phyloP scores from a whole-genome alignment of 176 grass and related monocot genomes.

The Phyllostachys edulis region DNA sequence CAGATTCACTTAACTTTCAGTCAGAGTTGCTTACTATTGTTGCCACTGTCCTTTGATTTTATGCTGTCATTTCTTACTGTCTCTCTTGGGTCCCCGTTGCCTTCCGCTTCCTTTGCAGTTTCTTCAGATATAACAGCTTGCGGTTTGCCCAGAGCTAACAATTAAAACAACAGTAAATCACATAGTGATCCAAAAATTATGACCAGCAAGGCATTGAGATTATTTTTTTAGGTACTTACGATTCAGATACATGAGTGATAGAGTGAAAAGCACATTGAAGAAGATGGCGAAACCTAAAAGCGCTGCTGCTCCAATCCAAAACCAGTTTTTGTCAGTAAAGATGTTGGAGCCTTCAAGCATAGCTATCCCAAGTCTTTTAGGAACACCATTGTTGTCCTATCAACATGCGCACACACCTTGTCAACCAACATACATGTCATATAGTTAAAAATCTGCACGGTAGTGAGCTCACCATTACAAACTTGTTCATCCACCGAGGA shows the following conservation, averaged over 20 bases:
- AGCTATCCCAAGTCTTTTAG: constrained; percentile 53
- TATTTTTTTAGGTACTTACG: constrained; percentile 54
- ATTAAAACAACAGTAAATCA: constrained; percentile 26
- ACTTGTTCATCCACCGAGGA: constrained; percentile 88
- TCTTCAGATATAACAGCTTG: constrained; percentile 99
- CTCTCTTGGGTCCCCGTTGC: constrained; percentile 36
- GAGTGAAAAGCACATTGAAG: constrained; percentile 94
- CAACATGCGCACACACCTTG: constrained; percentile 13
- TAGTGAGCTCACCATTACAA: constrained; percentile 46
- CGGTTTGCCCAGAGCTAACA: constrained; percentile 78
- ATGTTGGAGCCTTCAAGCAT: constrained; percentile 70
- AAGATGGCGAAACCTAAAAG: constrained; percentile 91
- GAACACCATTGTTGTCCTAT: constrained; percentile 54
- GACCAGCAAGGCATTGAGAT: neutral
- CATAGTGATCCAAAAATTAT: constrained; percentile 14
- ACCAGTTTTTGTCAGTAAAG: constrained; percentile 81
- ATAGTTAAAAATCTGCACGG: neutral
- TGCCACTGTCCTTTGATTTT: constrained; percentile 46
- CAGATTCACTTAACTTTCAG: neutral
- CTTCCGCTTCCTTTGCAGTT: constrained; percentile 68
- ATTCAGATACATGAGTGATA: constrained; percentile 81
- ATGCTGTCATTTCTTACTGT: constrained; percentile 35
- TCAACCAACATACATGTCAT: constrained; percentile 17
- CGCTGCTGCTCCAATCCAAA: constrained; percentile 85
- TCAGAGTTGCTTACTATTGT: constrained; percentile 48